Evolutionary conservation across 208 protist genomes (phyloP).

Genomic region (Trypanosoma brucei): DNA sequence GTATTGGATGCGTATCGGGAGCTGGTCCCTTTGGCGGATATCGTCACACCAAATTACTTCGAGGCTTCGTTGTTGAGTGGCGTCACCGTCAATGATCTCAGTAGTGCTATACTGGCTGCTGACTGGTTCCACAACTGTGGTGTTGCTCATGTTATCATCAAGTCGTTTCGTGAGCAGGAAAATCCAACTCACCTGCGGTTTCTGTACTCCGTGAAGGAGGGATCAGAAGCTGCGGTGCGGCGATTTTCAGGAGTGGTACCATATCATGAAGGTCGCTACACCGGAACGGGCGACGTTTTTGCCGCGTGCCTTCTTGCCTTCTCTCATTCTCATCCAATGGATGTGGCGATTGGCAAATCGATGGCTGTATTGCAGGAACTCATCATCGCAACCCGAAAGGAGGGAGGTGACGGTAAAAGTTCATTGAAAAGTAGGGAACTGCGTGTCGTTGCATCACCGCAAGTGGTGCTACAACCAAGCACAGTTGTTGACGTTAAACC

Average conservation of each 20-base stretch:
- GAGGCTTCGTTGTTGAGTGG: slow-evolving; percentile 84
- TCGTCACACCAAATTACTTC: slow-evolving; percentile 92
- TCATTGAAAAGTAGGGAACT: slow-evolving; percentile 68
- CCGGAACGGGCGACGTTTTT: slow-evolving; percentile 84
- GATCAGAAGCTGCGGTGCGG: slow-evolving; percentile 9
- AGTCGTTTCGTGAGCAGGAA: slow-evolving; percentile 56
- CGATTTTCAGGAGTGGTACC: slow-evolving; percentile 68
- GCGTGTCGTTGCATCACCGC: slow-evolving; percentile 47
- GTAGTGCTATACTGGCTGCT: slow-evolving; percentile 48
- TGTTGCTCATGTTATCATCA: slow-evolving; percentile 75
- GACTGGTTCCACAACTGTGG: slow-evolving; percentile 82
- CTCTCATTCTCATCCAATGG: slow-evolving; percentile 38
- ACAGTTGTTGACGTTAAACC: slow-evolving; percentile 31
- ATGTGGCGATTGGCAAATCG: slow-evolving; percentile 60
- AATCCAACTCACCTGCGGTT: slow-evolving; percentile 51
- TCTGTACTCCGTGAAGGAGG: slow-evolving; percentile 24
- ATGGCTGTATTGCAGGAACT: slow-evolving; percentile 87
- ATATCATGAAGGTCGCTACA: slow-evolving; percentile 78
- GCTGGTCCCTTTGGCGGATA: slow-evolving; percentile 68
- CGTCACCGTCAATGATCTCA: slow-evolving; percentile 55
- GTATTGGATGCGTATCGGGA: slow-evolving; percentile 85
- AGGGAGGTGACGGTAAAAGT: slow-evolving; percentile 41
- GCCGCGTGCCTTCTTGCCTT: slow-evolving; percentile 73
- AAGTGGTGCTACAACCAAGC: slow-evolving; percentile 49
- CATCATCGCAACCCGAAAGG: slow-evolving; percentile 49